Conservation (phyloP, 345 rosid genomes). For the Turritis glabra region DNA sequence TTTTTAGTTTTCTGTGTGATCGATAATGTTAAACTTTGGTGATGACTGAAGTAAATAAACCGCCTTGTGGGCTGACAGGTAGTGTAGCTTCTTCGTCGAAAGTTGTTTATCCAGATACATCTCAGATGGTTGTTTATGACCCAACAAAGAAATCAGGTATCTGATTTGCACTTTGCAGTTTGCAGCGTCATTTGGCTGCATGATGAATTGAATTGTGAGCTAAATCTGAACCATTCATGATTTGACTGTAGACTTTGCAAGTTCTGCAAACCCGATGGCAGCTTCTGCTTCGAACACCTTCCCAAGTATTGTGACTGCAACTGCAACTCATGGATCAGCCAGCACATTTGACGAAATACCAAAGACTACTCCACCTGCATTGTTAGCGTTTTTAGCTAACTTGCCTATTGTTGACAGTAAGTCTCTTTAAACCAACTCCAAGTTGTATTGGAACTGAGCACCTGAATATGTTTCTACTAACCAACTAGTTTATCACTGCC, state of each 20-base stretch:
- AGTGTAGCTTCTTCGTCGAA: slow-evolving; percentile 49
- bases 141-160: slow-evolving; percentile 75
- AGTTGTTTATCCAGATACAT: slow-evolving; percentile 64
- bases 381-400: slow-evolving; percentile 68
- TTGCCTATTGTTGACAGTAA: slow-evolving; percentile 80
- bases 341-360: slow-evolving; percentile 58
- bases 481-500: neutral
- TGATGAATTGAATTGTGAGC: neutral
- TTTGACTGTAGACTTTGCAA: slow-evolving; percentile 47
- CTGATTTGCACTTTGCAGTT: slow-evolving; percentile 17
- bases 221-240: slow-evolving; percentile 6
- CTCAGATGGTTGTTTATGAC: slow-evolving; percentile 72
- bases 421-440: slow-evolving; percentile 23
- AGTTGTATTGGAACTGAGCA: slow-evolving; percentile 6
- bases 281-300: slow-evolving; percentile 44
- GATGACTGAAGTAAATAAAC: slow-evolving; percentile 38
- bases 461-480: slow-evolving; percentile 7
- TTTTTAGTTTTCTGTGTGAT: slow-evolving; percentile 6
- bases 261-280: slow-evolving; percentile 43
- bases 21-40: slow-evolving; percentile 9
- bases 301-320: slow-evolving; percentile 43
- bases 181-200: slow-evolving; percentile 7
- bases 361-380: slow-evolving; percentile 82
- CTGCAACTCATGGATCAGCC: slow-evolving; percentile 46
- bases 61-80: slow-evolving; percentile 41